These are phyloP conservation scores for Bullera alba DNA, from an alignment of 768 basidiomycete species.

Conservation along the genomic window DNA sequence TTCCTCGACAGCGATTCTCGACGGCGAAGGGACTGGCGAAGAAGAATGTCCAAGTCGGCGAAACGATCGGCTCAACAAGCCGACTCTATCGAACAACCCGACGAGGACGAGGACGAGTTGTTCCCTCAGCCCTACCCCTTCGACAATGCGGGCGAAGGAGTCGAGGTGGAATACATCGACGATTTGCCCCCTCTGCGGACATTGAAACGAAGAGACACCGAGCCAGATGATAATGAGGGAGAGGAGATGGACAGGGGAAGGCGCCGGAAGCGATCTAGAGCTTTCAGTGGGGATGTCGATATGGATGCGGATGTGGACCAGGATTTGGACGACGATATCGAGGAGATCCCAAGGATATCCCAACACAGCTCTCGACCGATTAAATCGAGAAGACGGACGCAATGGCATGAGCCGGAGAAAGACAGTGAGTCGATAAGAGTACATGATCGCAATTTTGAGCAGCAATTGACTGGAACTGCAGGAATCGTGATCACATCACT, in stretches of 20 bases:
- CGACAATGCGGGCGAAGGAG: neutral
- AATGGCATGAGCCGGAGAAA: constrained; percentile 37
- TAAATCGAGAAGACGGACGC: constrained; percentile 6
- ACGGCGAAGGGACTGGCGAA: too few species aligned
- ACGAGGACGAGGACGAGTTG: neutral
- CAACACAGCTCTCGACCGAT: neutral
- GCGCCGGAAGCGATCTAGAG: too few species aligned
- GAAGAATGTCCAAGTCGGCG: too few species aligned
- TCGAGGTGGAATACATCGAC: neutral
- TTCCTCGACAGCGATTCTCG: too few species aligned
- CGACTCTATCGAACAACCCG: too few species aligned
- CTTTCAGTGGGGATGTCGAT: constrained; percentile 27
- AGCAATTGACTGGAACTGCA: neutral
- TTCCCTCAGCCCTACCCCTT: too few species aligned
- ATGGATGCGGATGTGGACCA: constrained; percentile 17
- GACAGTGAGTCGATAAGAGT: constrained; percentile 24
- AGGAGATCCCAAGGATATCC: neutral
- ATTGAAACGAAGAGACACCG: constrained; percentile 4
- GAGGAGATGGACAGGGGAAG: too few species aligned
- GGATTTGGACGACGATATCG: constrained; percentile 2
- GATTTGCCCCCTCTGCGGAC: neutral
- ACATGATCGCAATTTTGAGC: neutral
- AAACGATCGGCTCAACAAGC: too few species aligned
- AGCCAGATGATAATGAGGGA: neutral
- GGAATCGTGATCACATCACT: constrained; percentile 36